Conservation (phyloP, 2,329 filamentous ascomycete species). For the Coniella lustricola region DNA sequence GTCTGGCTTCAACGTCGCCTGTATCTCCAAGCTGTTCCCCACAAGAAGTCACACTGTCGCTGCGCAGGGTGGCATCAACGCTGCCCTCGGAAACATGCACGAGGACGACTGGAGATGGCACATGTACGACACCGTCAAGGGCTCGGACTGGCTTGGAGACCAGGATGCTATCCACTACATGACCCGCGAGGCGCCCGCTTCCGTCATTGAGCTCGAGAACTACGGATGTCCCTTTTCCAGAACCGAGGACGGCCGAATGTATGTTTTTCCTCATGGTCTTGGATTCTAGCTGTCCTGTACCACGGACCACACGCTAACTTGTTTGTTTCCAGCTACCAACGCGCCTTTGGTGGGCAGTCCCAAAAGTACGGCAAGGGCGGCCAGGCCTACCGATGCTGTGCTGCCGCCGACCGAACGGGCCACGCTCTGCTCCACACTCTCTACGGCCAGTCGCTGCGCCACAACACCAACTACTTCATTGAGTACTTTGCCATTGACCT, state of each 20-base stretch:
- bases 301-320: conserved; percentile 2
- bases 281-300: too few species aligned
- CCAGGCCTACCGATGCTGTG: conserved; percentile 95
- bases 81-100: conserved; percentile 91
- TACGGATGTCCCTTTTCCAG: conserved; percentile 95
- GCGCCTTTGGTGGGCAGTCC: conserved; percentile 96
- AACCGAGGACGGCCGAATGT: conserved; percentile 95
- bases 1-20: conserved; percentile 80
- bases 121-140: conserved; percentile 99
- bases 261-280: too few species aligned
- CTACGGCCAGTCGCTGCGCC: conserved; percentile 90
- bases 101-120: conserved; percentile 98
- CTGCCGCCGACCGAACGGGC: conserved; percentile 91
- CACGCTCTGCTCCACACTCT: conserved; percentile 97
- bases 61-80: conserved; percentile 78
- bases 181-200: conserved; percentile 87
- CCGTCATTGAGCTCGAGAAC: conserved; percentile 91
- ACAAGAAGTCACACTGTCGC: conserved; percentile 81
- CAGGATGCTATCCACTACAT: conserved; percentile 99
- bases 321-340: conserved; percentile 65
- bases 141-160: conserved; percentile 94
- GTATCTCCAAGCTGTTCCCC: conserved; percentile 81
- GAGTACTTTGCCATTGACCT: conserved; percentile 97
- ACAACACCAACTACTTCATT: conserved; percentile 99
- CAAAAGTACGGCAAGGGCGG: conserved; percentile 94